phyloP scores from a whole-genome alignment of 129 eudicot species.

The Saussurea involucrata region DNA sequence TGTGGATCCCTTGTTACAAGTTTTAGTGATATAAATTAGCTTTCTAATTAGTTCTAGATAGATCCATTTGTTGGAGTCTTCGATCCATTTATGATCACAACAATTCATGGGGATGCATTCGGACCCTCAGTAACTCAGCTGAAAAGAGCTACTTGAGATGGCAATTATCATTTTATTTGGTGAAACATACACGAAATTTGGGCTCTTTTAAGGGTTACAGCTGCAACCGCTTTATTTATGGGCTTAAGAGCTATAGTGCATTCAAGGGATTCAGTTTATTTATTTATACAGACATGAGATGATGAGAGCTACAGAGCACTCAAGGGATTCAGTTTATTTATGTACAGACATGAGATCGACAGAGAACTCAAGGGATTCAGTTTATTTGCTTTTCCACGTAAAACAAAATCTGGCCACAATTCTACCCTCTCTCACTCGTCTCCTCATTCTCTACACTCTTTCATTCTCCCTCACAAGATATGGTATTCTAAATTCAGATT shows the following conservation, averaged over 20 bases:
- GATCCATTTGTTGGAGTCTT: background rate
- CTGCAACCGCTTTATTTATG: background rate
- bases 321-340: background rate
- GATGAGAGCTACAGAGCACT: background rate
- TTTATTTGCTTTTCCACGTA: background rate
- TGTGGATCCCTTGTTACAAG: background rate
- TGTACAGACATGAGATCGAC: background rate
- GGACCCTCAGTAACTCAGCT: background rate
- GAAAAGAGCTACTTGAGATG: background rate
- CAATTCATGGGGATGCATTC: background rate
- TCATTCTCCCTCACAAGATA: background rate
- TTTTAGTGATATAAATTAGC: background rate
- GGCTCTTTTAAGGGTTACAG: conserved; percentile 1
- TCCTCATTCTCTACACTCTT: background rate
- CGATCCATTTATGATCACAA: background rate
- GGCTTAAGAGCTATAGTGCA: background rate
- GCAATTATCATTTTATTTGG: background rate
- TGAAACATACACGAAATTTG: background rate
- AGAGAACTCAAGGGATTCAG: conserved; percentile 1
- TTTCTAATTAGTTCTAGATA: background rate
- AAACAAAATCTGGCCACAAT: background rate
- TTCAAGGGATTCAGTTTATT: background rate
- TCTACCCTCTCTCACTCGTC: conserved; percentile 10
- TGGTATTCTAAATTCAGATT: background rate
- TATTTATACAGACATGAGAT: background rate